Evolutionary conservation across 345 rosid genomes (phyloP).

Genomic region (Sapria himalayana): DNA sequence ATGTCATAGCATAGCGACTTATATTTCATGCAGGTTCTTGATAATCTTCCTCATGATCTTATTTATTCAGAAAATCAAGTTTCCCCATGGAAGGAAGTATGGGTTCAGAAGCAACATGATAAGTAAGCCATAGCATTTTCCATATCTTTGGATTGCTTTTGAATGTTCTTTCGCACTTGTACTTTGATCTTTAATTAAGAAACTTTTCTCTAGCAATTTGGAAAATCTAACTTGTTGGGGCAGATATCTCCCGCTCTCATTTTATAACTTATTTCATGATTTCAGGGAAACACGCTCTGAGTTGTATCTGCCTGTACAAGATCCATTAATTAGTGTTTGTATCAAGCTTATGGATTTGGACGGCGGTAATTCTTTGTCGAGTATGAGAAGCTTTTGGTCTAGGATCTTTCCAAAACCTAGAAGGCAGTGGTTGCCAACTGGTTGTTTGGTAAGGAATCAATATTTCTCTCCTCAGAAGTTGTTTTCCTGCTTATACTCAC

Average conservation of each 20-base stretch:
- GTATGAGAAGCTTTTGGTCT: constrained; percentile 37
- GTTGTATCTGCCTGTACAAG: constrained; percentile 51
- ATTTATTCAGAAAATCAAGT: constrained; percentile 60
- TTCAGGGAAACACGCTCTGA: constrained; percentile 44
- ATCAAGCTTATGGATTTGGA: constrained; percentile 41
- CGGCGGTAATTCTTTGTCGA: constrained; percentile 13
- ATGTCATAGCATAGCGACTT: too few species aligned
- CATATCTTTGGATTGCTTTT: constrained; percentile 2
- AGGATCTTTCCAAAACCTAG: constrained; percentile 65
- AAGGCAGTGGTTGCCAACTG: constrained; percentile 94
- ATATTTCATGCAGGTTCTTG: constrained; percentile 56
- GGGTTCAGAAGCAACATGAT: constrained; percentile 54
- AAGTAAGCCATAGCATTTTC: constrained; percentile 22
- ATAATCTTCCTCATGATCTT: constrained; percentile 96
- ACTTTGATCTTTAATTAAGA: too few species aligned
- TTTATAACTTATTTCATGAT: too few species aligned
- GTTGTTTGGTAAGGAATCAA: constrained; percentile 54
- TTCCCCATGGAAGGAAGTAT: constrained; percentile 88
- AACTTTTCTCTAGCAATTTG: too few species aligned
- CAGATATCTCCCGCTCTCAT: too few species aligned
- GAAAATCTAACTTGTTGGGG: too few species aligned
- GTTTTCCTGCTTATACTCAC: neutral
- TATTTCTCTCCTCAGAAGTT: neutral
- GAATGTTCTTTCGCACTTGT: neutral
- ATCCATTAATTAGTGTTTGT: constrained; percentile 50